phyloP scores from a whole-genome alignment of 768 basidiomycete species.

The Tricholoma sp. region DNA sequence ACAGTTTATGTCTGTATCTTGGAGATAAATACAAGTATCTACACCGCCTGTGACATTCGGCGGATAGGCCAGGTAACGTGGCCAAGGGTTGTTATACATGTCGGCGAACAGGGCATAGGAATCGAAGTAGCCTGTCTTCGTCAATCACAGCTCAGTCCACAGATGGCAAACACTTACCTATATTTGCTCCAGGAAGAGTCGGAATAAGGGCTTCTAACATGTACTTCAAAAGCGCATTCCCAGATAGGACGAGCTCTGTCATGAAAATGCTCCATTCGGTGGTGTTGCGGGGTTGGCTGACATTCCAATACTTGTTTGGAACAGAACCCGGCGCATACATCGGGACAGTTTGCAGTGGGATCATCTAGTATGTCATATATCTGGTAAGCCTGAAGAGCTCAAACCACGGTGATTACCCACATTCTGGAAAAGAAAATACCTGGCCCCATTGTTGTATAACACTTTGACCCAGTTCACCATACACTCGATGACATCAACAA shows the following conservation, averaged over 20 bases:
- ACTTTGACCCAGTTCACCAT: conserved; percentile 56
- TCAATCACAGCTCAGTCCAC: not conserved
- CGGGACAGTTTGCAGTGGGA: conserved; percentile 46
- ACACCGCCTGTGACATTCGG: conserved; percentile 53
- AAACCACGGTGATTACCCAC: conserved; percentile 28
- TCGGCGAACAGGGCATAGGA: conserved; percentile 59
- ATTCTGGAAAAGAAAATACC: conserved; percentile 68
- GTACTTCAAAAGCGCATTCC: conserved; percentile 47
- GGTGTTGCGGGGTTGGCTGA: conserved; percentile 35
- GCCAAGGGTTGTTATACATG: conserved; percentile 43
- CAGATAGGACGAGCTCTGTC: conserved; percentile 44
- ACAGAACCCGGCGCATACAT: conserved; percentile 45
- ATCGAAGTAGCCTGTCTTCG: conserved; percentile 47
- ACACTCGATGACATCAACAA: conserved; percentile 57
- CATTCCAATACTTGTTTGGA: conserved; percentile 46
- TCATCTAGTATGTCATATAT: conserved; percentile 36
- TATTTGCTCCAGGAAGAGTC: conserved; percentile 45
- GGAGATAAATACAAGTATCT: conserved; percentile 38
- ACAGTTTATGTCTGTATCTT: conserved; percentile 21
- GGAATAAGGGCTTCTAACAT: conserved; percentile 45
- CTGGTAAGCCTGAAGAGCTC: not conserved
- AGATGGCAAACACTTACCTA: conserved; percentile 22
- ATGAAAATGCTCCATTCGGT: conserved; percentile 57
- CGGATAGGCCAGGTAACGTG: conserved; percentile 52
- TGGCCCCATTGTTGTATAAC: conserved; percentile 52